phyloP scores from a whole-genome alignment of 257 asterid species.

The Hygrophila difformis region DNA sequence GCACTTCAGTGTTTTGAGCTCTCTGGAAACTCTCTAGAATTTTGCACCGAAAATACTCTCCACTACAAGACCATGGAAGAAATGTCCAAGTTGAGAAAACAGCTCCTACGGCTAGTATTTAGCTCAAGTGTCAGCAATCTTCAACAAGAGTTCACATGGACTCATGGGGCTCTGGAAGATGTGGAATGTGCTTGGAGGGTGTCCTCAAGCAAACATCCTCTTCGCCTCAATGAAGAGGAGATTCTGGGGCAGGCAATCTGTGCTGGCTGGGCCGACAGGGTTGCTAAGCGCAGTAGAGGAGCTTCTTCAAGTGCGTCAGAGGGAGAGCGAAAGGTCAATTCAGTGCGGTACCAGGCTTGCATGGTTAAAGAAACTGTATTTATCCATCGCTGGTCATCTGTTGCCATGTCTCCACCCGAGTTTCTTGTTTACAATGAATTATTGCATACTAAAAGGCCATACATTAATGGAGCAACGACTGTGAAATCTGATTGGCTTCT shows the following conservation, averaged over 20 bases:
- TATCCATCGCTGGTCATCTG: slow-evolving; percentile 70
- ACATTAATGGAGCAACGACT: slow-evolving; percentile 73
- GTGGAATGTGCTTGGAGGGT: slow-evolving; percentile 67
- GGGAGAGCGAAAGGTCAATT: slow-evolving; percentile 40
- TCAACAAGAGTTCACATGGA: slow-evolving; percentile 64
- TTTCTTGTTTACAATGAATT: slow-evolving; percentile 72
- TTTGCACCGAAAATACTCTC: slow-evolving; percentile 47
- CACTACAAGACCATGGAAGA: slow-evolving; percentile 92
- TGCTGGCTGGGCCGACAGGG: slow-evolving; percentile 93
- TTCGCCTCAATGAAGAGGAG: slow-evolving; percentile 61
- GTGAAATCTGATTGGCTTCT: slow-evolving; percentile 69
- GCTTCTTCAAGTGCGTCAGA: slow-evolving; percentile 33
- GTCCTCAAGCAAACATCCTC: slow-evolving; percentile 47
- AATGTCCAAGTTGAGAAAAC: slow-evolving; percentile 90
- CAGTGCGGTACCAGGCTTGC: slow-evolving; percentile 71
- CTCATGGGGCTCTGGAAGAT: slow-evolving; percentile 49
- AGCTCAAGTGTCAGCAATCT: slow-evolving; percentile 31
- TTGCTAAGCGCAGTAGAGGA: slow-evolving; percentile 56
- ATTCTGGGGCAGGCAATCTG: slow-evolving; percentile 76
- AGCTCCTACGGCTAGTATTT: slow-evolving; percentile 67
- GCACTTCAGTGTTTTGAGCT: slow-evolving; percentile 77
- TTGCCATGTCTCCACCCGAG: slow-evolving; percentile 65
- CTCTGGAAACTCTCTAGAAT: slow-evolving; percentile 34
- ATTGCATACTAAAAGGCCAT: slow-evolving; percentile 61
- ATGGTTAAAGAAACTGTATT: slow-evolving; percentile 55